Evolutionary conservation across 768 basidiomycete species (phyloP), one percentile per base, ranked within the genome.

Genomic region (Boletus vermiculosoides): DNA sequence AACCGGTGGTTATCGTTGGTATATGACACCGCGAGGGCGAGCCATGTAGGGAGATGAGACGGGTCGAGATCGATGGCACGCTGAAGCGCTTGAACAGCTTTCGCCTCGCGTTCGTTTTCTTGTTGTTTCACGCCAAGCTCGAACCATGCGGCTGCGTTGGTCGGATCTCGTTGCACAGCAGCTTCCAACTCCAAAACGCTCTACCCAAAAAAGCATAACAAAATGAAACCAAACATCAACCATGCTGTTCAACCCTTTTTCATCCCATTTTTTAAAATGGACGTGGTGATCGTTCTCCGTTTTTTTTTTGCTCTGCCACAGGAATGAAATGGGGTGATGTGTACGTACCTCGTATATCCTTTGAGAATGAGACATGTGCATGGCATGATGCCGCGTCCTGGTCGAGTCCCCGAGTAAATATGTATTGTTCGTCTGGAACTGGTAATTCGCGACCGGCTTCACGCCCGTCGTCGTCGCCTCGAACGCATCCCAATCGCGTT

Each of bases 111-210:
- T 71, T 99, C 97, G 69, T 95, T 97, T 73, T 97, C 95, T 72
- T 99, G 97, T 67, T 98, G 97, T 72, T 92, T 94, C 48, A 99
- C 87, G 25, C 97, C 97, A 49, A 98, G 86, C 62, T 89, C 83
- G 67, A 83, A 95, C 97, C 97, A 99, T 10, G 87, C 88, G 36
- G 73, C 62, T 5, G 90, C 85, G 63, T 90, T 82, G 10, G 70
- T 74, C 58, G 87, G 85, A 64, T 94, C 82, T 40, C 80, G 82
- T 67, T 96, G 92, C 15, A 96, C 94, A 25, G 80, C 81, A 8
- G 96, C 96, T 75, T 99, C 96, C 13, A 93, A 78, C 69, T 94
- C 88, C 31, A 98, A 77, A 10, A 98, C 85, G 62, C 81, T 89
- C 94, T 98, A 74, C 49, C 65, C 18, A 52, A 48, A 59, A 50